These are phyloP conservation scores for Cucumis melo DNA, from an alignment of 306 rosid species.

Conservation along the genomic window DNA sequence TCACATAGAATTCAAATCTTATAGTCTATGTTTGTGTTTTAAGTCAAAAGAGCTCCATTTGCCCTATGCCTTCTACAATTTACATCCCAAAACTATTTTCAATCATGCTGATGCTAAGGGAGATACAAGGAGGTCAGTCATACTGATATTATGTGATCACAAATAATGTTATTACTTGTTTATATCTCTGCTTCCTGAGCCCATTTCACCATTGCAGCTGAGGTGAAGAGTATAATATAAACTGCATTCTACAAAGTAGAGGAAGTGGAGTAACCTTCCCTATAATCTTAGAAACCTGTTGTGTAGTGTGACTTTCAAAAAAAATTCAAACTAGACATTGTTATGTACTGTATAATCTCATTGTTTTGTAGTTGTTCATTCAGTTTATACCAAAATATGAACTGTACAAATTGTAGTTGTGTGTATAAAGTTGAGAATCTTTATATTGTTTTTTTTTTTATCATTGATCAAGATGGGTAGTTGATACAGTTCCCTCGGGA, in stretches of 20 bases:
- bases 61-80: background rate
- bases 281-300: background rate
- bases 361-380: background rate
- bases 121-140: background rate
- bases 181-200: background rate
- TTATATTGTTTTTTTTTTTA: background rate
- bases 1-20: constrained; percentile 9
- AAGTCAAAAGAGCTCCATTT: constrained; percentile 25
- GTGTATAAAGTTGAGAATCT: constrained; percentile 6
- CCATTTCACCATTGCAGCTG: constrained; percentile 8
- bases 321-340: background rate
- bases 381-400: constrained; percentile 1
- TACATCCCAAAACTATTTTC: background rate
- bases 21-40: constrained; percentile 24
- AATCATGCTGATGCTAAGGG: background rate
- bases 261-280: background rate
- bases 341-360: constrained; percentile 2
- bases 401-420: constrained; percentile 7
- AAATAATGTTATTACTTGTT: background rate
- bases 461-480: background rate
- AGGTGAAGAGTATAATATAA: background rate
- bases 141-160: background rate
- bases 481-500: background rate
- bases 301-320: background rate
- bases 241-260: background rate